Conservation (phyloP, 129 eudicot genomes). For the Apium graveolens region DNA sequence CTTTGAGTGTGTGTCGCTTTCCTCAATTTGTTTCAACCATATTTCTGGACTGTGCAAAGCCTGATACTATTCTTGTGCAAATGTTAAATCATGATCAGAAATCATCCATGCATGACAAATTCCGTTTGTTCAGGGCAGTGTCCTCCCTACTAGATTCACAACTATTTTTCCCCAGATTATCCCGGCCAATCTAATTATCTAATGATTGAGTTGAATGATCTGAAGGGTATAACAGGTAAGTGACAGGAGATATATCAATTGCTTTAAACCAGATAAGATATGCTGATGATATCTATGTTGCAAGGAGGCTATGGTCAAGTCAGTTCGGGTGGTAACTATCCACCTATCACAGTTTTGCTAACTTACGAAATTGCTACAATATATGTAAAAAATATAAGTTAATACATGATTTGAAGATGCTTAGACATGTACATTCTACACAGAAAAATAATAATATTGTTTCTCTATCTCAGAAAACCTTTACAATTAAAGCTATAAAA, state of each 20-base stretch:
- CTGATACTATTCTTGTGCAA: conserved; percentile 26
- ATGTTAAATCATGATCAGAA: conserved; percentile 36
- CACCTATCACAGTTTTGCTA: neutral
- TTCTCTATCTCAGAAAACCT: neutral
- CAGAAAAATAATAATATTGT: neutral
- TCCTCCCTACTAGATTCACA: conserved; percentile 20
- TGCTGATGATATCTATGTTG: conserved; percentile 25
- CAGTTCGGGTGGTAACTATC: conserved; percentile 13
- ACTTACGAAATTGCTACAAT: neutral
- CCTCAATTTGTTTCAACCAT: conserved; percentile 17
- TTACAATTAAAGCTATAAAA: neutral
- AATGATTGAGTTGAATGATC: conserved; percentile 8
- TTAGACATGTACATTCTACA: neutral
- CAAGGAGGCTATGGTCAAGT: conserved; percentile 11
- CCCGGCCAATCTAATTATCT: conserved; percentile 19
- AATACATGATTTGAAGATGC: neutral
- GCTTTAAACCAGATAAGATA: conserved; percentile 45
- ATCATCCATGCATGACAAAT: conserved; percentile 42
- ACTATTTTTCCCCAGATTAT: conserved; percentile 20
- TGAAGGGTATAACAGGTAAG: conserved; percentile 37
- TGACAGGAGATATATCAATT: conserved; percentile 24
- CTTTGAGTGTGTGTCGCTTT: conserved; percentile 9
- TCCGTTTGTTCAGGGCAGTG: conserved; percentile 64
- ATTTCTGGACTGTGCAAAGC: conserved; percentile 13
- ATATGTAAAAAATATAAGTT: neutral